These are phyloP conservation scores for Botrytis galanthina DNA, from an alignment of 2,329 filamentous ascomycete genomes.

Conservation along the genomic window DNA sequence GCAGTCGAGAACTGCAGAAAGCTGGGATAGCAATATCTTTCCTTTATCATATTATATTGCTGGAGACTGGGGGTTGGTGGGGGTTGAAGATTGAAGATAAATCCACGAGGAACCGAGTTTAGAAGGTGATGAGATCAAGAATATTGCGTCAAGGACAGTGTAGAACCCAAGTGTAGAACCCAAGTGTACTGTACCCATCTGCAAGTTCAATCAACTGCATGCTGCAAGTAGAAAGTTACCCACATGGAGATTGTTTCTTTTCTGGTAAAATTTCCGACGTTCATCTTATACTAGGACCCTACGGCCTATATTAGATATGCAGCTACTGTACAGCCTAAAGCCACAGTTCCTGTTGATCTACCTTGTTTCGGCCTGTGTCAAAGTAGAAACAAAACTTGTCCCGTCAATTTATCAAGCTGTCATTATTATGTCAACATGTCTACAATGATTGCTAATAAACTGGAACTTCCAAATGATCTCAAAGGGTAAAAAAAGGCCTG, in stretches of 20 bases:
- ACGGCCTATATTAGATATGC: background rate
- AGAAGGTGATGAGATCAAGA: background rate
- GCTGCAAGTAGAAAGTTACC: background rate
- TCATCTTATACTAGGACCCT: background rate
- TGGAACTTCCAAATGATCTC: background rate
- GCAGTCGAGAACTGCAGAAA: background rate
- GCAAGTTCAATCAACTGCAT: background rate
- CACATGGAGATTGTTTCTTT: background rate
- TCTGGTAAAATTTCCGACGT: background rate
- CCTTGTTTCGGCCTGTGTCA: background rate
- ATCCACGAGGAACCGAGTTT: background rate
- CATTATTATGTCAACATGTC: background rate
- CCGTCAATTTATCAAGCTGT: background rate
- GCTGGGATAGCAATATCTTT: background rate
- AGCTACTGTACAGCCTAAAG: background rate
- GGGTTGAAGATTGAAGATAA: background rate
- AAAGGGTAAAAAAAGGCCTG: background rate
- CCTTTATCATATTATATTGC: background rate
- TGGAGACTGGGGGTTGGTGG: background rate
- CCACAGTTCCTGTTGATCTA: background rate
- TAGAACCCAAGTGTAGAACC: background rate
- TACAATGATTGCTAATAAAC: background rate
- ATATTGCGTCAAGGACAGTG: background rate
- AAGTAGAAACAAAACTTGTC: background rate
- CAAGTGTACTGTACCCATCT: background rate